A percentile compares a stretch with the other conserved stretches of the same genome.
These are phyloP conservation scores for Avena insularis DNA, from an alignment of 176 grass and related monocot species.

Conservation along the genomic window DNA sequence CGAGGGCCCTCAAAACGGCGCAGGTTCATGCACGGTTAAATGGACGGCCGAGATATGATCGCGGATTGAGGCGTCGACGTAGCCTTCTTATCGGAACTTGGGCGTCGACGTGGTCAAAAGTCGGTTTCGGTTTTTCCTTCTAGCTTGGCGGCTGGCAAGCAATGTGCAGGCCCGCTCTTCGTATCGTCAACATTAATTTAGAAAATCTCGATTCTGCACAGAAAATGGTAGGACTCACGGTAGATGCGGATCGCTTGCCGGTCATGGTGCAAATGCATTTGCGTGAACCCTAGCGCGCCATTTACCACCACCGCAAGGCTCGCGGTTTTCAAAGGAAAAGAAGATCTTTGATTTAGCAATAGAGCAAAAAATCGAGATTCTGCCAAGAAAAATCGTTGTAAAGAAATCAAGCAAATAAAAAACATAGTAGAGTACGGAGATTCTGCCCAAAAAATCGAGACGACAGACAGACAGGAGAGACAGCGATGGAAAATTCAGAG, in stretches of 20 bases:
- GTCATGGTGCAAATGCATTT: too few species aligned
- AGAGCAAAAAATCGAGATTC: background rate
- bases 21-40: background rate
- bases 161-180: background rate
- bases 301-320: too few species aligned
- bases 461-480: too few species aligned
- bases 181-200: background rate
- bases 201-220: background rate
- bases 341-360: background rate
- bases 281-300: too few species aligned
- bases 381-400: background rate
- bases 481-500: too few species aligned
- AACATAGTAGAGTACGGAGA: background rate
- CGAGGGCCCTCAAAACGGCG: background rate
- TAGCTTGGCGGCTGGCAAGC: slow-evolving; percentile 17
- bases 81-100: background rate
- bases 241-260: too few species aligned
- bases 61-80: background rate
- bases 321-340: background rate
- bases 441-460: background rate
- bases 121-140: background rate
- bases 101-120: background rate
- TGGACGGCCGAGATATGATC: background rate
- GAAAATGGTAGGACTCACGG: background rate
- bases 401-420: background rate